Evolutionary conservation across 2,329 filamentous ascomycete genomes (phyloP).

Genomic region (Trichophyton simii): DNA sequence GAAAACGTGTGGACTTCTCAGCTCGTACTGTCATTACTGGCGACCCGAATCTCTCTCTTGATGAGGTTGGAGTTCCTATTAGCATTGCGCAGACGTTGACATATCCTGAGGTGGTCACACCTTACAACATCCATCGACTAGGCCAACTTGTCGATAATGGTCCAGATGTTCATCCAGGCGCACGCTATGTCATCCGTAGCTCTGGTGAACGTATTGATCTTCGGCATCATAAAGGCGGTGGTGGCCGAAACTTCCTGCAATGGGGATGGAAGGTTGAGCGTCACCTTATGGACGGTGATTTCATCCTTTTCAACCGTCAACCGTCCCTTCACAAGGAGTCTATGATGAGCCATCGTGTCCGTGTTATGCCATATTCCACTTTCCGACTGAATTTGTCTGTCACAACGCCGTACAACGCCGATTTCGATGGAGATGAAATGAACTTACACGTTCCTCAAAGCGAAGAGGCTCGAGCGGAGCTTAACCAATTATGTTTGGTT

Average conservation of each 20-base stretch:
- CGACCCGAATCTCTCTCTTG: slow-evolving; percentile 88
- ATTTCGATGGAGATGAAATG: slow-evolving; percentile 99
- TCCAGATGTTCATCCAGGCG: slow-evolving; percentile 87
- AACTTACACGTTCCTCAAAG: slow-evolving; percentile 98
- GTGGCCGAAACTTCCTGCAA: slow-evolving; percentile 65
- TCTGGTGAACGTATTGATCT: slow-evolving; percentile 92
- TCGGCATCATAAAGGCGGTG: slow-evolving; percentile 78
- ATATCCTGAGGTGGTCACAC: slow-evolving; percentile 93
- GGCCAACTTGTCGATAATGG: slow-evolving; percentile 84
- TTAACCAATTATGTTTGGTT: slow-evolving; percentile 93
- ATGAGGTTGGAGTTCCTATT: slow-evolving; percentile 91
- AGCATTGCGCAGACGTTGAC: slow-evolving; percentile 88
- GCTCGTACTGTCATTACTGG: slow-evolving; percentile 99
- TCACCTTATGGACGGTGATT: slow-evolving; percentile 89
- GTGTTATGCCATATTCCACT: slow-evolving; percentile 97
- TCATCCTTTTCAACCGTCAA: slow-evolving; percentile 99
- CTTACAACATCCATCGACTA: slow-evolving; percentile 91
- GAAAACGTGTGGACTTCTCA: slow-evolving; percentile 98
- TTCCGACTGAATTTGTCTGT: slow-evolving; percentile 96
- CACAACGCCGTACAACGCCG: slow-evolving; percentile 96
- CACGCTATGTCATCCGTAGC: slow-evolving; percentile 88
- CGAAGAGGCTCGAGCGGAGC: slow-evolving; percentile 89
- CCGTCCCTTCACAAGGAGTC: slow-evolving; percentile 98
- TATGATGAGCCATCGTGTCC: slow-evolving; percentile 98
- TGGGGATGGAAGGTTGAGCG: slow-evolving; percentile 99